These are phyloP conservation scores for Mycoemilia scoparia DNA, from an alignment of 192 early-diverging fungal genomes.

Conservation along the genomic window DNA sequence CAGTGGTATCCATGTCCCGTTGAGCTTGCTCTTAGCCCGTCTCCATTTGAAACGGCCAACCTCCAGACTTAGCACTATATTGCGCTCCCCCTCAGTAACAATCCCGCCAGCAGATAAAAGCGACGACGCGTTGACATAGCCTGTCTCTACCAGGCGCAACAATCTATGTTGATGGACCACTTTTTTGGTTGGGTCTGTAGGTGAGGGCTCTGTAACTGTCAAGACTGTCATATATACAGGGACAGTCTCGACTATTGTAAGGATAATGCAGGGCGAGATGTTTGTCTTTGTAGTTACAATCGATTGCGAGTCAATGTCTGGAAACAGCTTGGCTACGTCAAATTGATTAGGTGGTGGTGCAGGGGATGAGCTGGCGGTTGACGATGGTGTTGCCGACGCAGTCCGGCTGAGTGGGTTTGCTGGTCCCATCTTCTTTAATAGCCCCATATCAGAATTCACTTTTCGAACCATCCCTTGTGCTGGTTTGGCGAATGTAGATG, in stretches of 20 bases:
- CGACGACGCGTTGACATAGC: slow-evolving; percentile 70
- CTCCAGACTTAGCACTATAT: slow-evolving; percentile 73
- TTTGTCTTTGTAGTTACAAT: slow-evolving; percentile 25
- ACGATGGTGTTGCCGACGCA: too few relatives aligned
- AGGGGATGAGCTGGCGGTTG: too few relatives aligned
- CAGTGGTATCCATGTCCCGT: slow-evolving; percentile 88
- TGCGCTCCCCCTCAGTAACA: slow-evolving; percentile 61
- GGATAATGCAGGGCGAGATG: slow-evolving; percentile 22
- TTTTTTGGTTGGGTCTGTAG: slow-evolving; percentile 15
- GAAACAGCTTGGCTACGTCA: slow-evolving; percentile 24
- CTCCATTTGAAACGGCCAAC: slow-evolving; percentile 55
- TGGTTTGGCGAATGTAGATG: too few relatives aligned
- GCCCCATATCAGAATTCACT: too few relatives aligned
- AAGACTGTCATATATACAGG: slow-evolving; percentile 31
- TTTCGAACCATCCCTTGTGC: too few relatives aligned
- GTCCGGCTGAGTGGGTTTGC: too few relatives aligned
- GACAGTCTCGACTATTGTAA: slow-evolving; percentile 30
- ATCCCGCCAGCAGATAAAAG: slow-evolving; percentile 76
- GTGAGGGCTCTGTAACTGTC: slow-evolving; percentile 21
- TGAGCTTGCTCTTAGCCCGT: slow-evolving; percentile 44
- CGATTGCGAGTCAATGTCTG: slow-evolving; percentile 17
- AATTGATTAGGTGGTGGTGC: too few relatives aligned
- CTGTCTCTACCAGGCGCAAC: slow-evolving; percentile 63
- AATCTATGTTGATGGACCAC: slow-evolving; percentile 40
- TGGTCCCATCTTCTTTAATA: too few relatives aligned